Evolutionary conservation across 768 basidiomycete species (phyloP).

Genomic region (Rhodosporidiobolus sp.): DNA sequence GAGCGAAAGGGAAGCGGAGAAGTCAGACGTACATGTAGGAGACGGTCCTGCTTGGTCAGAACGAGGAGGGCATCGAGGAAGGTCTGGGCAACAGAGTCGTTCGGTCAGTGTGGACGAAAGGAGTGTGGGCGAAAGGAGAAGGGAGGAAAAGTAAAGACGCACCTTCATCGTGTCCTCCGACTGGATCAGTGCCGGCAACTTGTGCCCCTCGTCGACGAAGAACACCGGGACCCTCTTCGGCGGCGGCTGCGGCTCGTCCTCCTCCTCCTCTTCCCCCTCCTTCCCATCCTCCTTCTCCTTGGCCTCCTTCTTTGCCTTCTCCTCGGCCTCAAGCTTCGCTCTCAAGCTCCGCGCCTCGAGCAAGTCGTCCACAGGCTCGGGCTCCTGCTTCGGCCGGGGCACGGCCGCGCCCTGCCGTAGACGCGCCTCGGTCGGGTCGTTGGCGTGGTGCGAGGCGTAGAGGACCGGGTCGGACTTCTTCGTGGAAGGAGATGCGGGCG

Average conservation of each 20-base stretch:
- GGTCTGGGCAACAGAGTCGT: too few species aligned
- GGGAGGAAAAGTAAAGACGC: too few species aligned
- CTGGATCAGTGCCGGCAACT: constrained; percentile 69
- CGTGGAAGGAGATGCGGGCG: background rate
- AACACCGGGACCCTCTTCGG: constrained; percentile 72
- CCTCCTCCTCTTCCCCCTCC: constrained; percentile 42
- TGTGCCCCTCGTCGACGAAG: constrained; percentile 83
- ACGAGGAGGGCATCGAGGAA: constrained; percentile 81
- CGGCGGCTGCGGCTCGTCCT: constrained; percentile 50
- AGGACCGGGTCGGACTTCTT: background rate
- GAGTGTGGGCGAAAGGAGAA: too few species aligned
- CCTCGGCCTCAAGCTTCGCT: background rate
- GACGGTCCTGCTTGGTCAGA: constrained; percentile 78
- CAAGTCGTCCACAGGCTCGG: background rate
- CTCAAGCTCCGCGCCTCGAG: constrained; percentile 22
- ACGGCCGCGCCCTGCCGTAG: constrained; percentile 11
- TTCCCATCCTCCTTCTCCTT: background rate
- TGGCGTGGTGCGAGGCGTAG: background rate
- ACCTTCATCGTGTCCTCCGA: constrained; percentile 80
- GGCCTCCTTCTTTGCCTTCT: background rate
- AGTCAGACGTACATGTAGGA: constrained; percentile 72
- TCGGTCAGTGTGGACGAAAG: too few species aligned
- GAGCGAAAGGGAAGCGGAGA: constrained; percentile 55
- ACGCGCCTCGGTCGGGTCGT: constrained; percentile 23
- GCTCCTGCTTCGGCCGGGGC: background rate